Base-by-base conservation (phyloP, 257 asterid genomes). In the Nicotiana noctiflora region DNA sequence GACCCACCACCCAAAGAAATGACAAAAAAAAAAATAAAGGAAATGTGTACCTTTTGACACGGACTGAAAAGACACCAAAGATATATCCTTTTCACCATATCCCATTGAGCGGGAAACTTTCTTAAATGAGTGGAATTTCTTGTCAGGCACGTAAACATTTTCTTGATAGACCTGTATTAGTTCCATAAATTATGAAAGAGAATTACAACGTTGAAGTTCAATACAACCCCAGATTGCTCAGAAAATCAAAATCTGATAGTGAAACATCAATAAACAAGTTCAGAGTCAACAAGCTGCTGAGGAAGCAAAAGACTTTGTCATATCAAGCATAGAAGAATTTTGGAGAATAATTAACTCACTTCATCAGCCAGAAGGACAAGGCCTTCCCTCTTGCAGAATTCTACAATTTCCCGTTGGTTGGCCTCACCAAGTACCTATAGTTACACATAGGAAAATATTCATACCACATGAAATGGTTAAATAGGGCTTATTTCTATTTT, bases 301-400 rank as follows among this genome's bases (percentile, higher is more conserved):
- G 19, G 77, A 68, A 68, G 23, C 25, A 44, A 23, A 19, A 3
- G 37, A 53, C 75, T 57, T 52, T 37, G 25, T 10, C 15, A 49
- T 62, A 27, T 0, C 8, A 55, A 70, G 7, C 18, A 63, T 56
- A 75, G 37, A 51, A 79, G 40, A 8, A 27, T 44, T 6, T 25
- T 34, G 62, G 23, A 11, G 51, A 77, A 83, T 67, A 55, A 13
- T 0, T 25, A 80, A 80, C 34, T 85, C 85, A 96, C 99, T 97
- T 96, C 99, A 82, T 96, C 99, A 5, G 99, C 99, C 84, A 96
- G 82, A 84, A 96, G 99, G 86, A 94, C 97, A 21, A 96, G 97
- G 34, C 97, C 95, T 91, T 96, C 98, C 77, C 88, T 85, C 27
- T 90, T 92, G 93, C 99, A 94, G 93, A 96, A 96, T 61, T 90